Conservation (phyloP, 2,329 filamentous ascomycete genomes). For the Aspergillus fumigatus region DNA sequence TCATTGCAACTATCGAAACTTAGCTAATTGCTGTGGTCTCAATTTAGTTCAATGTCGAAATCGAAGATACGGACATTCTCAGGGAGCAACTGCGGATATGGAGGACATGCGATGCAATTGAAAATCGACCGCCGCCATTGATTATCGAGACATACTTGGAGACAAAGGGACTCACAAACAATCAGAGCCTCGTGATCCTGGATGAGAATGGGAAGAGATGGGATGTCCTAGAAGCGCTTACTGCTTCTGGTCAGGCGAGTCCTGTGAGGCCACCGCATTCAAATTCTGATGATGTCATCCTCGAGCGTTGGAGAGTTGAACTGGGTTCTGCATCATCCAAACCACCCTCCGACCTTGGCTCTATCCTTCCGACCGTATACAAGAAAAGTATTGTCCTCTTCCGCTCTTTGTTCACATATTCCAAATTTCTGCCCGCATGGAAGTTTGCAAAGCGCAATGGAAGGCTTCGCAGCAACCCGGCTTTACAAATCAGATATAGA, state of each 20-base stretch:
- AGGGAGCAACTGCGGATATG: slow-evolving; percentile 74
- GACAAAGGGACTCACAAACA: slow-evolving; percentile 70
- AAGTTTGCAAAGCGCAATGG: slow-evolving; percentile 72
- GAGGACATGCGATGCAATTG: slow-evolving; percentile 72
- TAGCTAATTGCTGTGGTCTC: not conserved
- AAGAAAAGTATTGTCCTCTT: slow-evolving; percentile 97
- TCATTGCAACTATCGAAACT: not conserved
- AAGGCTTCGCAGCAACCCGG: slow-evolving; percentile 61
- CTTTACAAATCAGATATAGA: slow-evolving; percentile 73
- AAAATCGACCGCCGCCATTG: slow-evolving; percentile 74
- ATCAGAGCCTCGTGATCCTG: slow-evolving; percentile 79
- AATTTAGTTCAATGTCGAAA: slow-evolving; percentile 86
- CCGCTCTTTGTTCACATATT: slow-evolving; percentile 76
- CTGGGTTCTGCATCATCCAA: slow-evolving; percentile 59
- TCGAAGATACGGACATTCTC: slow-evolving; percentile 88
- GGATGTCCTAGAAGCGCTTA: slow-evolving; percentile 83
- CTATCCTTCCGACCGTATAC: slow-evolving; percentile 79
- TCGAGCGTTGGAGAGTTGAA: slow-evolving; percentile 89
- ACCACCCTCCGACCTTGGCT: slow-evolving; percentile 52
- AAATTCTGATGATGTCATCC: slow-evolving; percentile 64
- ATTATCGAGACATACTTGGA: slow-evolving; percentile 90
- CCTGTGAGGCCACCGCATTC: slow-evolving; percentile 44
- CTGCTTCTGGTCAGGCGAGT: slow-evolving; percentile 51
- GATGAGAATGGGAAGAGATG: slow-evolving; percentile 88
- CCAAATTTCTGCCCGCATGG: slow-evolving; percentile 79